phyloP scores from a whole-genome alignment of 2,329 filamentous ascomycete genomes.

The Fusarium globosum region DNA sequence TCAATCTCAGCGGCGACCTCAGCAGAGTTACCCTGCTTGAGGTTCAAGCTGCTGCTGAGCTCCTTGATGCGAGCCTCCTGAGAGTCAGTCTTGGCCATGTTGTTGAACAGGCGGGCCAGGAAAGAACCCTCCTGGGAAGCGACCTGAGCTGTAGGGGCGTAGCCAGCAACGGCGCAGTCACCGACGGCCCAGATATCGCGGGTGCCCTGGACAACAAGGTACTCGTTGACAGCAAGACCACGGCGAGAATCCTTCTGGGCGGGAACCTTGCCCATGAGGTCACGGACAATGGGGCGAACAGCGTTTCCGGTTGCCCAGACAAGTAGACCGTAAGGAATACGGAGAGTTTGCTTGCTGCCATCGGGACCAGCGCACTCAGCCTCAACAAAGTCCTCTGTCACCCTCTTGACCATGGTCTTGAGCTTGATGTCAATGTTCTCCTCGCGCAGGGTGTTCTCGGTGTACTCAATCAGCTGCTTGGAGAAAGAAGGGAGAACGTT shows the following conservation, averaged over 20 bases:
- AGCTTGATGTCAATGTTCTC: constrained; percentile 97
- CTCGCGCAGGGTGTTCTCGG: constrained; percentile 98
- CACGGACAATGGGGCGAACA: constrained; percentile 86
- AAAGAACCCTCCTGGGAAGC: constrained; percentile 95
- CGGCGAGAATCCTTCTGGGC: constrained; percentile 96
- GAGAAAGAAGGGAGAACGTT: constrained; percentile 98
- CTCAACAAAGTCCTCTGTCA: constrained; percentile 92
- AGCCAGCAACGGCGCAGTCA: constrained; percentile 97
- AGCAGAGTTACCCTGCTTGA: constrained; percentile 73
- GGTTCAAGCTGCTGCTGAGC: constrained; percentile 72
- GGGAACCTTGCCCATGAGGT: constrained; percentile 91
- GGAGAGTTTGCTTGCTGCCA: constrained; percentile 83
- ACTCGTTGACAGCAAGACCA: constrained; percentile 97
- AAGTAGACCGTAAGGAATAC: constrained; percentile 92
- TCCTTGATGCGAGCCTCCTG: constrained; percentile 81
- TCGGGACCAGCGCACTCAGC: constrained; percentile 85
- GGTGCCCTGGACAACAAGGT: constrained; percentile 95
- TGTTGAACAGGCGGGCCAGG: constrained; percentile 96
- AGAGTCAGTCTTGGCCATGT: constrained; percentile 93
- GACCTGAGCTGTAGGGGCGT: constrained; percentile 97
- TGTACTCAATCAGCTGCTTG: constrained; percentile 99
- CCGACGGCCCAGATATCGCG: constrained; percentile 98
- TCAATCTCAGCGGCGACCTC: constrained; percentile 81
- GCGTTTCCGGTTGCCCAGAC: constrained; percentile 99
- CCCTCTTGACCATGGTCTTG: constrained; percentile 99